Conservation (phyloP, 352 stramenopile species). For the Halophytophthora batemanensis region DNA sequence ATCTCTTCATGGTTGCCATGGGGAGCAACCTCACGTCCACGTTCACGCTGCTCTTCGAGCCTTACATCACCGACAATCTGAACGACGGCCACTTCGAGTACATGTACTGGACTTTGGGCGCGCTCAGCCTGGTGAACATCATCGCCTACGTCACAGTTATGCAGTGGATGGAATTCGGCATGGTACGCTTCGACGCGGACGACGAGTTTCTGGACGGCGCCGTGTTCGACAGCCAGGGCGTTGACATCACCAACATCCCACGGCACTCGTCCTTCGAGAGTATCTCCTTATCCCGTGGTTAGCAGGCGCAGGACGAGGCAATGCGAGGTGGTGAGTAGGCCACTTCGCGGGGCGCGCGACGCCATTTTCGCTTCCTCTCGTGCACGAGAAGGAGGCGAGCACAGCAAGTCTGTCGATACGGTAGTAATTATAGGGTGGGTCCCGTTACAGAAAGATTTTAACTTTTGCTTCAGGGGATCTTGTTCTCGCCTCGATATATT, state of each 20-base stretch:
- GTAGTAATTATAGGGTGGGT: slow-evolving; percentile 34
- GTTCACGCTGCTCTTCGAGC: slow-evolving; percentile 83
- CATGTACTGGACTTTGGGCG: slow-evolving; percentile 86
- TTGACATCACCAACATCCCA: slow-evolving; percentile 68
- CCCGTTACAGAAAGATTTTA: slow-evolving; percentile 29
- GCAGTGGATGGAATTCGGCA: slow-evolving; percentile 87
- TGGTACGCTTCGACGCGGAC: slow-evolving; percentile 70
- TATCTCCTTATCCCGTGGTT: slow-evolving; percentile 54
- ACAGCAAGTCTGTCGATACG: slow-evolving; percentile 27
- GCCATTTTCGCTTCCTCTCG: slow-evolving; percentile 7
- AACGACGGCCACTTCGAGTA: slow-evolving; percentile 87
- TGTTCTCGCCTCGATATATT: too few relatives aligned
- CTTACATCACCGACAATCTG: slow-evolving; percentile 68
- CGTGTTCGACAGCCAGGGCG: slow-evolving; percentile 53
- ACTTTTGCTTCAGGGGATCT: background rate
- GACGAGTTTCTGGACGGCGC: slow-evolving; percentile 62
- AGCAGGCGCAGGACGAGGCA: slow-evolving; percentile 6
- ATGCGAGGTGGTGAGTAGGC: background rate
- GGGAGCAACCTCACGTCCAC: slow-evolving; percentile 86
- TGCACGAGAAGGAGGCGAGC: slow-evolving; percentile 2
- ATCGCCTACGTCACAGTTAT: slow-evolving; percentile 74
- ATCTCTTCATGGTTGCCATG: slow-evolving; percentile 88
- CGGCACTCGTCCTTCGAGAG: slow-evolving; percentile 79
- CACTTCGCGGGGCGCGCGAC: background rate
- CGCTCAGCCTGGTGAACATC: slow-evolving; percentile 71